Evolutionary conservation across 2,329 filamentous ascomycete species (phyloP), one percentile per base, ranked within the genome.

Genomic region (Diaporthe ampelina): DNA sequence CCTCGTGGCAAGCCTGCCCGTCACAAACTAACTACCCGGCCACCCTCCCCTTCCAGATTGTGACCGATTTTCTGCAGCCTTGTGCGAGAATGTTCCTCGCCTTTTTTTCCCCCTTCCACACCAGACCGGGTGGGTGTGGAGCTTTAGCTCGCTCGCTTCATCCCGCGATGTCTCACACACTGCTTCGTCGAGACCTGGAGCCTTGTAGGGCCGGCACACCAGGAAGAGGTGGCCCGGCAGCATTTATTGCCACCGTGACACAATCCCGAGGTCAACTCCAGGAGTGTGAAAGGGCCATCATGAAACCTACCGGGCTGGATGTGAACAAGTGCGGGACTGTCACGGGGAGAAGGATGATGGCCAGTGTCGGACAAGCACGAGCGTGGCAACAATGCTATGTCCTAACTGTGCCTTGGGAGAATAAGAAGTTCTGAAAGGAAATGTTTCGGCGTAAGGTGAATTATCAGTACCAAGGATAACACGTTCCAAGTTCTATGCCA

Each of bases 1-100:
- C 63, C 63, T 68, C 63, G 63, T 68, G 63, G 63, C 63, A 67
- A 52, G 63, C 63, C 63, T 67, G 45, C 63, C 19, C 45, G 32
- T 67, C 43, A 52, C 63, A 24, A n/a, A 37, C 15, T 4, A 19
- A 6, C 40, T 43, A 19, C 40, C 40, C 45, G 15, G 32, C 48
- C n/a, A 3, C n/a, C 48, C 48, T 68, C 32, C 63, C 21, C 7
- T 15, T 17, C 63, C 45, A 54, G 63, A 68, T 37, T 24, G 40
- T 54, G 63, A 54, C 48, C 63, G 24, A 40, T 68, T 4, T 40
- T 21, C 63, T 15, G 29, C 32, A 68, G 63, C 48, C 63, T 68
- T 52, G 13, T 24, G 21, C n/a, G 29, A n/a, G 15, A 11, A 7
- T 37, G 21, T 52, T 68, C 4, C 29, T 40, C 32, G n/a, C 26